These are phyloP conservation scores for Ogataea naganishii DNA, from an alignment of 805 yeast genomes.

Conservation along the genomic window DNA sequence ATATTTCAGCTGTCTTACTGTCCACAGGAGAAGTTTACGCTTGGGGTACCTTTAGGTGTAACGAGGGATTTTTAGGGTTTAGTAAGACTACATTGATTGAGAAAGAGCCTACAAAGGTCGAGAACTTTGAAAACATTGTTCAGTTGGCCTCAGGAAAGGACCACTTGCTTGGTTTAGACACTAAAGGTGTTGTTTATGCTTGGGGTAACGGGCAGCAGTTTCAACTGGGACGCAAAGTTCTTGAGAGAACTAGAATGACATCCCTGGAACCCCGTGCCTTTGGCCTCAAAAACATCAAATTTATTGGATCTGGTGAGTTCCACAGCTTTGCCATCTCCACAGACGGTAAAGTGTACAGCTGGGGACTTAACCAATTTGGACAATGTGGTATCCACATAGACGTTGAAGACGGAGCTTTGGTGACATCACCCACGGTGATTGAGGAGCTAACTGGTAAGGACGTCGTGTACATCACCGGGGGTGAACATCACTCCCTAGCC, in stretches of 20 bases:
- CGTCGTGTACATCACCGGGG: conserved; percentile 67
- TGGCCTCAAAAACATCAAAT: conserved; percentile 70
- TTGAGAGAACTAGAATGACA: conserved; percentile 68
- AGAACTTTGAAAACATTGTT: conserved; percentile 55
- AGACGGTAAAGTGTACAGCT: conserved; percentile 63
- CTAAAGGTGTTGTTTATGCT: conserved; percentile 80
- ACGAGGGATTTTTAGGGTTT: conserved; percentile 87
- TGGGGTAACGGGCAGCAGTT: conserved; percentile 97
- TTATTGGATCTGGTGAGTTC: conserved; percentile 88
- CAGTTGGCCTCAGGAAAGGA: conserved; percentile 91
- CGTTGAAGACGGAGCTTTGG: conserved; percentile 78
- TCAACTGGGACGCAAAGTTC: conserved; percentile 81
- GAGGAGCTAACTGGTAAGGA: conserved; percentile 50
- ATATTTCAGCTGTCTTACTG: conserved; percentile 71
- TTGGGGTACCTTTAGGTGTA: conserved; percentile 95
- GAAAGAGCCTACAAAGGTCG: conserved; percentile 54
- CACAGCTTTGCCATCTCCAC: conserved; percentile 88
- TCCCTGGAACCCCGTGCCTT: conserved; percentile 76
- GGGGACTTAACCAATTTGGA: conserved; percentile 97
- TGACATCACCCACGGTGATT: conserved; percentile 69
- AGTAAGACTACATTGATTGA: conserved; percentile 58
- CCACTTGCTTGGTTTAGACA: conserved; percentile 77
- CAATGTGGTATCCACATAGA: conserved; percentile 83
- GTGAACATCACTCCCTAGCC: conserved; percentile 90
- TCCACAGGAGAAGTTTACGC: conserved; percentile 86